Evolutionary conservation across 1,139 yeast genomes (phyloP), one percentile per base, ranked within the genome.

Genomic region (Hansenula lynferdii): DNA sequence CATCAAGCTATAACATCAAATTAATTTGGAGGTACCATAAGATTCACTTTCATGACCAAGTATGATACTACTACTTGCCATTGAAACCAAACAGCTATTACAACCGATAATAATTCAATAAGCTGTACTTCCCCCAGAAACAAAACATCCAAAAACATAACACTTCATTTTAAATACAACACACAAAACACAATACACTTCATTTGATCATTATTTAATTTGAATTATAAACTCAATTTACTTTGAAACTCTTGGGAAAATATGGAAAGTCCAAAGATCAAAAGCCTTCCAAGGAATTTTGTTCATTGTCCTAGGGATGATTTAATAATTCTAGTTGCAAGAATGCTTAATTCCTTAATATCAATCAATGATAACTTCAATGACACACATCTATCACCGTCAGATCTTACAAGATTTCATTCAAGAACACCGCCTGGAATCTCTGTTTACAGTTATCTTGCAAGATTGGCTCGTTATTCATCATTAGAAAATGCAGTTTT

Each of bases 381-480:
- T 32, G 46, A 42, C 30, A 43, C 42, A 17, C 34, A 28, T 12
- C 28, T 63, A 8, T 42, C 50, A 37, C 37, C 65, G 40, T 48
- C 59, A 38, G 63, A 71, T 32, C 68, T 92, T 37, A 92, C 98
- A 0, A 70, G 97, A 48, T 92, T 90, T 58, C 98, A 92, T 59
- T 89, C 97, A 6, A 64, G 97, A 45, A 80, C 94, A 0, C 96
- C 97, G 2, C 97, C 98, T 0, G 75, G 76, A 18, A 92, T 92
- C 34, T 82, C 96, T 2, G 77, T 89, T 8, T 75, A 73, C 44
- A 86, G 85, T 41, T 92, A 92, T 53, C 64, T 92, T 34, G 63
- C 80, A 34, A 73, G 98, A 50, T 68, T 92, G 37, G 74, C 92
- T 7, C 84, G 85, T 53, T 92, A 85, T 62, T 89, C 95, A 47